These are phyloP conservation scores for Penium margaritaceum DNA, from an alignment of 139 green algal species.

Conservation along the genomic window DNA sequence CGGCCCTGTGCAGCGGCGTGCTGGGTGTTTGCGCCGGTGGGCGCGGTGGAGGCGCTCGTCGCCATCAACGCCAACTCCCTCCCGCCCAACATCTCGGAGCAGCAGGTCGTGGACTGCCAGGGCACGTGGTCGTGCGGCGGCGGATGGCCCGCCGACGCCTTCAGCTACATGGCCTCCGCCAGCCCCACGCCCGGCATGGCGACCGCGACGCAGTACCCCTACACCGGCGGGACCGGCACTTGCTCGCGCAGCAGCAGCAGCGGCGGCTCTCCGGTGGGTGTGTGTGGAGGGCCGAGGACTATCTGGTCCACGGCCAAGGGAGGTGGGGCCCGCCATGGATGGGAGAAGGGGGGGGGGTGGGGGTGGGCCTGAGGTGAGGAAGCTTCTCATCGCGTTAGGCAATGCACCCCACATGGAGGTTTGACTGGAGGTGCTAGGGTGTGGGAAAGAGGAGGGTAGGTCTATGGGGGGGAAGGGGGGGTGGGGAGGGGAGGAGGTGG, in stretches of 20 bases:
- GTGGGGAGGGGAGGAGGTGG: too few relatives aligned
- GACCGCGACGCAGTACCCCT: neutral
- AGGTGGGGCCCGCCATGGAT: too few relatives aligned
- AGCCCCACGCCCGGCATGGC: neutral
- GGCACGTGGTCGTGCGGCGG: neutral
- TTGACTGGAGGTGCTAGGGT: too few relatives aligned
- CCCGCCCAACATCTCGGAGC: neutral
- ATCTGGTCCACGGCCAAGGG: too few relatives aligned
- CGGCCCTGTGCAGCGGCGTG: slow-evolving; percentile 14
- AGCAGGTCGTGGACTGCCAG: slow-evolving; percentile 11
- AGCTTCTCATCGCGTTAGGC: neutral
- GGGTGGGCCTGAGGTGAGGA: too few relatives aligned
- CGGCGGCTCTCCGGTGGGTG: neutral
- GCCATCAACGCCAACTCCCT: neutral
- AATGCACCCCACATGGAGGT: neutral
- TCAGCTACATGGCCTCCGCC: slow-evolving; percentile 5
- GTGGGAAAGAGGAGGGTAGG: too few relatives aligned
- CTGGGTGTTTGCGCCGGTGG: slow-evolving; percentile 8
- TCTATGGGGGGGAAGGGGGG: too few relatives aligned
- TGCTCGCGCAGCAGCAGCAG: neutral
- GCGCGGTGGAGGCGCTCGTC: neutral
- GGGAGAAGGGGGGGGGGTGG: too few relatives aligned
- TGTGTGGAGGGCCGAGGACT: too few relatives aligned
- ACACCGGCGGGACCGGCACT: neutral
- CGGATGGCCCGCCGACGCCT: slow-evolving; percentile 2